Evolutionary conservation across 2,329 filamentous ascomycete species (phyloP), one percentile per base, ranked within the genome.

Genomic region (Penicillium sp.): DNA sequence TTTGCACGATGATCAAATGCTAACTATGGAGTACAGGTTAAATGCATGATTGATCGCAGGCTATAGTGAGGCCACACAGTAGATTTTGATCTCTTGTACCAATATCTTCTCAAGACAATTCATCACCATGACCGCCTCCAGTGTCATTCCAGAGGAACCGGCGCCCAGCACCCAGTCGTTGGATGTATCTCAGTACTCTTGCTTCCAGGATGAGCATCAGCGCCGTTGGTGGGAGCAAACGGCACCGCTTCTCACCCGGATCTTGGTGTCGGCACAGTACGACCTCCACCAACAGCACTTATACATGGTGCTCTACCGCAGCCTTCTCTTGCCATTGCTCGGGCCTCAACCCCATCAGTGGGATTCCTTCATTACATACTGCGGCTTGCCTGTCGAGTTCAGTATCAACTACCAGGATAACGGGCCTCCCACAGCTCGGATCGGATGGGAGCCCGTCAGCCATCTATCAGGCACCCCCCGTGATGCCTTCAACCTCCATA

Each of bases 351-450:
- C 42, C n/a, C 42, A 45, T 24, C 15, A n/a, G n/a, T 54, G 51
- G 51, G 51, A 54, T 24, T 54, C 51, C 6, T 54, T 54, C 15
- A 54, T 54, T 28, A 38, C 51, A 15, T 54, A 54, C n/a, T 54
- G n/a, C 35, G 51, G 53, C 6, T 17, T 55, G 6, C 37, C 53
- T 17, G 37, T 55, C 7, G 53, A 55, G 30, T 55, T 55, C 24
- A 55, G 37, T 22, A 42, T 44, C 33, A 55, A 55, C 19, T 42
- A 10, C 37, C 37, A 55, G 7, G 30, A 54, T 17, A 1, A 54
- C 37, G 51, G 51, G 22, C 51, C 33, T 38, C 51, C 51, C 17
- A 38, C 33, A 15, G 28, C 30, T 15, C 28, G 51, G 7, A 54
- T 54, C 35, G 51, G 51, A 28, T 54, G 51, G 51, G 51, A 54